Evolutionary conservation across 257 asterid species (phyloP).

Genomic region (Penstemon davidsonii): DNA sequence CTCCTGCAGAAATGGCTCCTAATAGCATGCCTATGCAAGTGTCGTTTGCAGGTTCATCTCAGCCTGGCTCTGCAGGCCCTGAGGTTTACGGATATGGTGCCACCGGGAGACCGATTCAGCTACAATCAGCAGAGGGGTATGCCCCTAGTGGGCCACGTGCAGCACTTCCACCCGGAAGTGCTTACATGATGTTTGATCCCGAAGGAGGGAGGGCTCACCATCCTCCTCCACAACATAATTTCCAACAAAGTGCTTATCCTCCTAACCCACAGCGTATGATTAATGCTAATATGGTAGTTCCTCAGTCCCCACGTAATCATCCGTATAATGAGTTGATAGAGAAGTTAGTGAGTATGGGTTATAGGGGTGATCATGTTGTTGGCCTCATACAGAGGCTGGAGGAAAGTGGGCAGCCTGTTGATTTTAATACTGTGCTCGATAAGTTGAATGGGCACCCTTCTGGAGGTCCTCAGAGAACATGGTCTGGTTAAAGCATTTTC

Average conservation of each 20-base stretch:
- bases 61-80: constrained; percentile 44
- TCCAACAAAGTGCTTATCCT: constrained; percentile 68
- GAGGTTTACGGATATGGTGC: constrained; percentile 64
- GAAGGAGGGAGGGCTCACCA: constrained; percentile 69
- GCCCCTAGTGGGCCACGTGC: constrained; percentile 58
- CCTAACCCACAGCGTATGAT: constrained; percentile 54
- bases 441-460: constrained; percentile 73
- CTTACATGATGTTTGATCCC: constrained; percentile 65
- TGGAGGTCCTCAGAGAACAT: constrained; percentile 84
- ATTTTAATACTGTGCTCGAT: constrained; percentile 76
- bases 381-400: constrained; percentile 80
- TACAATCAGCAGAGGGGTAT: constrained; percentile 57
- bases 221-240: constrained; percentile 60
- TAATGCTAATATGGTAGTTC: constrained; percentile 41
- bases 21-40: constrained; percentile 65
- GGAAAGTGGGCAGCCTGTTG: constrained; percentile 86
- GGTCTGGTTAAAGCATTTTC: constrained; percentile 50
- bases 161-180: constrained; percentile 56
- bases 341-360: constrained; percentile 87
- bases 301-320: constrained; percentile 57
- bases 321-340: constrained; percentile 83
- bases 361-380: constrained; percentile 71
- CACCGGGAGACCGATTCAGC: constrained; percentile 64
- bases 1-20: constrained; percentile 58
- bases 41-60: constrained; percentile 50